A percentile compares a stretch with the other conserved stretches of the same genome.
Conservation (phyloP, 176 grass and related monocot species). For the Eleusine coracana region DNA sequence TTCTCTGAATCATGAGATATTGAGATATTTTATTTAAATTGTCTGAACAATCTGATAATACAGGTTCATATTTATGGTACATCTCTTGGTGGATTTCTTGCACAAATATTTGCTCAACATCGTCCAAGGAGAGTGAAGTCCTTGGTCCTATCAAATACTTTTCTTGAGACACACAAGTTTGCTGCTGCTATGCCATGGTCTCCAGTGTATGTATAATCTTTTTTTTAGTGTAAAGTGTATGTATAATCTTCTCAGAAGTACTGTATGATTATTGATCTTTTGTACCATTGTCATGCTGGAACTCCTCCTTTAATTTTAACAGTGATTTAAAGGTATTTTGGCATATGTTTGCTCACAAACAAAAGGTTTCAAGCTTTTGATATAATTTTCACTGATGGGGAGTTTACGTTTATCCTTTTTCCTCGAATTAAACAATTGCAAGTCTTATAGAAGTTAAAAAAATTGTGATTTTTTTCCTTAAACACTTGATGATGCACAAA, state of each 20-base stretch:
- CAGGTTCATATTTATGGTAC: conserved; percentile 98
- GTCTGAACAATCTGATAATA: background rate
- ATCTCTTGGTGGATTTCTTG: conserved; percentile 97
- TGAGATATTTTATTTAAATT: conserved; percentile 2
- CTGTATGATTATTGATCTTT: background rate
- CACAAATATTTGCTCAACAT: conserved; percentile 91
- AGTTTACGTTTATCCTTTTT: background rate
- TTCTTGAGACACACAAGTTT: conserved; percentile 93
- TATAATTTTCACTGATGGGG: background rate
- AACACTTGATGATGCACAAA: background rate
- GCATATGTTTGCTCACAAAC: conserved; percentile 10
- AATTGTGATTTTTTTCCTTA: background rate
- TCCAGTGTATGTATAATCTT: conserved; percentile 76
- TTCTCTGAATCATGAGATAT: background rate
- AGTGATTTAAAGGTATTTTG: background rate
- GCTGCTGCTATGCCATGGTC: conserved; percentile 93
- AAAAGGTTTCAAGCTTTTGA: background rate
- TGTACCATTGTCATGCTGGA: background rate
- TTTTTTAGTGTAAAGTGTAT: too few species aligned
- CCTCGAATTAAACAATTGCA: background rate
- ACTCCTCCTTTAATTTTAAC: background rate
- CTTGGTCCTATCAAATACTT: conserved; percentile 92
- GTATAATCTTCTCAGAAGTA: conserved; percentile 36
- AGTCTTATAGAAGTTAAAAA: background rate
- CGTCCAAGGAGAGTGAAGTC: conserved; percentile 91